Percentiles rank a stretch among this genome's conserved stretches.
Evolutionary conservation across 179 eudicot genomes (phyloP).

Genomic region (Pouteria campechiana): DNA sequence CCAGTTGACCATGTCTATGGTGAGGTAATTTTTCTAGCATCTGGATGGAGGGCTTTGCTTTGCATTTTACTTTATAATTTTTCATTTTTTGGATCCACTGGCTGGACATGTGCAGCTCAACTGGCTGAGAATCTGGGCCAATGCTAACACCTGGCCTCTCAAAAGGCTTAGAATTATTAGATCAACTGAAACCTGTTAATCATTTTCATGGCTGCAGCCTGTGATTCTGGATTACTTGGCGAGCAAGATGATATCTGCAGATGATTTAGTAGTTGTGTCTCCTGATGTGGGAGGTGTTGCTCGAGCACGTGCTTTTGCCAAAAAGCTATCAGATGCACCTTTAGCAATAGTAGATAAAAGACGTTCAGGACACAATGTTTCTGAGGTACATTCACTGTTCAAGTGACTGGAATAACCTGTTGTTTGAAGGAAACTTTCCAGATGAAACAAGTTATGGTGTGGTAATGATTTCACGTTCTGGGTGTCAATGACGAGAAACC

Average conservation of each 20-base stretch:
- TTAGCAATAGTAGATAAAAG: slow-evolving; percentile 94
- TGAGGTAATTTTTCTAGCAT: slow-evolving; percentile 34
- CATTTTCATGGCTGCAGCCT: slow-evolving; percentile 37
- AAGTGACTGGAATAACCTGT: too few relatives aligned
- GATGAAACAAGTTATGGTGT: too few relatives aligned
- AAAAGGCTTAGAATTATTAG: too few relatives aligned
- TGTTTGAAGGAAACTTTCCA: too few relatives aligned
- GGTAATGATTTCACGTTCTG: too few relatives aligned
- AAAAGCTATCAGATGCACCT: slow-evolving; percentile 92
- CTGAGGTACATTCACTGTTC: slow-evolving; percentile 46
- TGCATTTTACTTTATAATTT: not conserved
- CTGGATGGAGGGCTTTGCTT: not conserved
- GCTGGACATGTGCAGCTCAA: not conserved
- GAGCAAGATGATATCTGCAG: slow-evolving; percentile 63
- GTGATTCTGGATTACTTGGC: slow-evolving; percentile 92
- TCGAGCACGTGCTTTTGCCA: slow-evolving; percentile 89
- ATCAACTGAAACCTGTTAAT: not conserved
- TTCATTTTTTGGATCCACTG: not conserved
- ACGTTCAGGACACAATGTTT: slow-evolving; percentile 76
- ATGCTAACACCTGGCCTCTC: too few relatives aligned
- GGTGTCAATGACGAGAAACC: too few relatives aligned
- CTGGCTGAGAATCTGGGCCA: too few relatives aligned
- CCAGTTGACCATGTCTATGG: slow-evolving; percentile 90
- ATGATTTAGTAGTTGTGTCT: slow-evolving; percentile 88
- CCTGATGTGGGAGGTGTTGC: slow-evolving; percentile 99